phyloP scores from a whole-genome alignment of 176 grass and related monocot genomes.

The Carex scoparia region DNA sequence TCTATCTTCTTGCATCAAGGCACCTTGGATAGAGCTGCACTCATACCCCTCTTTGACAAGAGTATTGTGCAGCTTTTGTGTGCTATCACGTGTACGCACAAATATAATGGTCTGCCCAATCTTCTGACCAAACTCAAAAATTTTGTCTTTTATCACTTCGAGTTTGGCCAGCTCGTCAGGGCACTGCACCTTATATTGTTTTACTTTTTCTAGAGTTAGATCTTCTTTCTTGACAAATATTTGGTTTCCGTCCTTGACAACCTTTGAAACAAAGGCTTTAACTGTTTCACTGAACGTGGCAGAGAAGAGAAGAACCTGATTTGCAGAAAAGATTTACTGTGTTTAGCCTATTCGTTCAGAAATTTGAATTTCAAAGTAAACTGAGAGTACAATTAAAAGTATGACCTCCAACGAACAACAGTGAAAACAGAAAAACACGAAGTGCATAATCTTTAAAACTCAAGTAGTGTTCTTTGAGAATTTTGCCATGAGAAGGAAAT shows the following conservation, averaged over 20 bases:
- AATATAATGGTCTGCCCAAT: slow-evolving; percentile 98
- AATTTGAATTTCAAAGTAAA: not conserved
- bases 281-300: slow-evolving; percentile 90
- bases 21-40: slow-evolving; percentile 92
- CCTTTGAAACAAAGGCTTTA: slow-evolving; percentile 88
- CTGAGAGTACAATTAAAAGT: not conserved
- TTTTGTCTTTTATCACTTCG: slow-evolving; percentile 86
- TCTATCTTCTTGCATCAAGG: slow-evolving; percentile 70
- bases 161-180: slow-evolving; percentile 80
- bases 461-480: not conserved
- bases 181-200: slow-evolving; percentile 82
- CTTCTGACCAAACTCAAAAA: slow-evolving; percentile 95
- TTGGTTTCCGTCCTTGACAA: slow-evolving; percentile 77
- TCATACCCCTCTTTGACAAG: slow-evolving; percentile 77
- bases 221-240: slow-evolving; percentile 99
- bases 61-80: slow-evolving; percentile 57
- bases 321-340: slow-evolving; percentile 9
- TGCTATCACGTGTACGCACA: slow-evolving; percentile 71
- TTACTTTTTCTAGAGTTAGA: slow-evolving; percentile 90
- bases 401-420: not conserved
- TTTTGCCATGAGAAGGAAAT: not conserved
- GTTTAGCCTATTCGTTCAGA: not conserved
- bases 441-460: not conserved
- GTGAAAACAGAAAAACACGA: not conserved
- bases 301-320: slow-evolving; percentile 96